Evolutionary conservation across 495 filamentous ascomycete species (phyloP).

Genomic region (Chaetomium tenue): DNA sequence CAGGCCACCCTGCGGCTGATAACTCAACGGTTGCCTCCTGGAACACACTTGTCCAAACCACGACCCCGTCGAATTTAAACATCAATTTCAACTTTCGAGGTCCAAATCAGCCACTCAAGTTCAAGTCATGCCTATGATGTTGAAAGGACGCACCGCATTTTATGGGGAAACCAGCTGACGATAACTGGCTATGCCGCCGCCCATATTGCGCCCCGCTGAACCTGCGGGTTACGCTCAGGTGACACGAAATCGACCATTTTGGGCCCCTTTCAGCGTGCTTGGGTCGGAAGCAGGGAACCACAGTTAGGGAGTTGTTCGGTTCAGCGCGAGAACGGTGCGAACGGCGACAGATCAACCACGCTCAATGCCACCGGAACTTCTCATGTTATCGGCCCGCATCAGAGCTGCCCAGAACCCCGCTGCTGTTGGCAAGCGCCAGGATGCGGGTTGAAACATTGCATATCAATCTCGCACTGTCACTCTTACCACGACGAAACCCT

Average conservation of each 20-base stretch:
- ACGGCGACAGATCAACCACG: not conserved
- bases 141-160: no score
- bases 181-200: not conserved
- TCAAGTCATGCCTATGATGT: not conserved
- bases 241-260: not conserved
- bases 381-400: not conserved
- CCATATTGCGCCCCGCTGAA: not conserved
- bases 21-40: not conserved
- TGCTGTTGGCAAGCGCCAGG: not conserved
- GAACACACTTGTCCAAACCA: not conserved
- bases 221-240: not conserved
- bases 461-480: not conserved
- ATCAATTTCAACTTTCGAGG: not conserved
- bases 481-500: not conserved
- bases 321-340: not conserved
- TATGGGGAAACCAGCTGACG: not conserved
- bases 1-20: not conserved
- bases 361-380: not conserved
- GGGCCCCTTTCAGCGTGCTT: not conserved
- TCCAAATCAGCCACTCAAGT: not conserved
- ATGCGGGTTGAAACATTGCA: slow-evolving; percentile 4
- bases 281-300: not conserved
- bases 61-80: not conserved
- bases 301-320: not conserved
- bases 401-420: not conserved